These are phyloP conservation scores for Scopulariopsis brevicaulis DNA, from an alignment of 2,329 filamentous ascomycete species.

Conservation along the genomic window DNA sequence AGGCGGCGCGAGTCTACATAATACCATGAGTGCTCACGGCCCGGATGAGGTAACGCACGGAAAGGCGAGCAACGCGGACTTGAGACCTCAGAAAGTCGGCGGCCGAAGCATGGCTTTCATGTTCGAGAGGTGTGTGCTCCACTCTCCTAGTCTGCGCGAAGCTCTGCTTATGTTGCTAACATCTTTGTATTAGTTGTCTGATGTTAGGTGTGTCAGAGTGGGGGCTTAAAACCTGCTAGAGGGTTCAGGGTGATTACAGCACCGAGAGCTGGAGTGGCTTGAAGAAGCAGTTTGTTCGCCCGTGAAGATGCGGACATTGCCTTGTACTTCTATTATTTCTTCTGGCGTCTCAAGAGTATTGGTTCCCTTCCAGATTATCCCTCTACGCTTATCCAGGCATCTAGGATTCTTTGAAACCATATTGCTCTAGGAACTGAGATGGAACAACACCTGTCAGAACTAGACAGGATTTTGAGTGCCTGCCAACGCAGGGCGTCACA, in stretches of 20 bases:
- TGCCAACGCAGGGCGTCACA: too few relatives aligned
- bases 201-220: conserved; percentile 65
- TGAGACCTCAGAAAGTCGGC: conserved; percentile 46
- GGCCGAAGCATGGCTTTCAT: conserved; percentile 54
- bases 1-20: conserved; percentile 52
- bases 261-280: conserved; percentile 69
- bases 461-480: too few relatives aligned
- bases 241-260: conserved; percentile 57
- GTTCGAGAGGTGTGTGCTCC: conserved; percentile 42
- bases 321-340: too few relatives aligned
- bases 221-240: conserved; percentile 48
- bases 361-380: neutral
- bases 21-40: conserved; percentile 58
- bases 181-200: conserved; percentile 20
- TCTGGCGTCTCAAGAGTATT: too few relatives aligned
- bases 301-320: too few relatives aligned
- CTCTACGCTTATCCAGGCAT: neutral
- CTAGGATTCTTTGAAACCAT: neutral
- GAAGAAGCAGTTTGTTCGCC: conserved; percentile 42
- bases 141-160: neutral
- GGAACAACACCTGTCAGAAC: neutral
- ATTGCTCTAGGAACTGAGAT: neutral
- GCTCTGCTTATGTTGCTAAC: neutral
- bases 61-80: conserved; percentile 40
- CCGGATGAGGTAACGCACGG: conserved; percentile 46